Conservation (phyloP, 805 yeast species). For the Kregervanrija pseudodelftensis region DNA sequence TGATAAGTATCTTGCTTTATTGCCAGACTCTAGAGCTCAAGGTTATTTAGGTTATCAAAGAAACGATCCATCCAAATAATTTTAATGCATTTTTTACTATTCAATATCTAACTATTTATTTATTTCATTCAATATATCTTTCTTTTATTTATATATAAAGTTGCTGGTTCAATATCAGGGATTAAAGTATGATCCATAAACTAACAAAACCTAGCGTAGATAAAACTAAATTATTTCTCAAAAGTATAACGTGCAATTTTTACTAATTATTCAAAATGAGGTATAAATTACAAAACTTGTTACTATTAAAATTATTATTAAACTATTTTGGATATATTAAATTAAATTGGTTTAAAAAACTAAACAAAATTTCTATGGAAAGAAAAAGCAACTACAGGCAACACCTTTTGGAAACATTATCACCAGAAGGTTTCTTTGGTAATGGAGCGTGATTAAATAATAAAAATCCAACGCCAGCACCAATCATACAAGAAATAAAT, state of each 20-base stretch:
- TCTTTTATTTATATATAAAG: not conserved
- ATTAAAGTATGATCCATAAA: too few species aligned
- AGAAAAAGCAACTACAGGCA: slow-evolving; percentile 7
- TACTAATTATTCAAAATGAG: too few species aligned
- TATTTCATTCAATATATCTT: not conserved
- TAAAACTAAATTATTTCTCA: too few species aligned
- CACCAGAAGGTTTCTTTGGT: slow-evolving; percentile 4
- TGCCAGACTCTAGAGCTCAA: slow-evolving; percentile 58
- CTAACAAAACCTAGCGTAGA: too few species aligned
- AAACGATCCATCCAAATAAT: slow-evolving; percentile 73
- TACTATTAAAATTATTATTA: not conserved
- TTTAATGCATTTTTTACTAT: not conserved
- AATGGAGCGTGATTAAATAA: slow-evolving; percentile 9
- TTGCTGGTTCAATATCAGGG: too few species aligned
- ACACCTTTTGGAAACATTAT: slow-evolving; percentile 13
- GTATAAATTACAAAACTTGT: not conserved
- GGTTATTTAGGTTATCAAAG: slow-evolving; percentile 84
- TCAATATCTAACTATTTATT: not conserved
- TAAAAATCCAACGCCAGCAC: slow-evolving; percentile 14
- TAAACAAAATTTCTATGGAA: not conserved
- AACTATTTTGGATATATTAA: not conserved
- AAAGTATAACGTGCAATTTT: too few species aligned
- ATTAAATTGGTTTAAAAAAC: not conserved
- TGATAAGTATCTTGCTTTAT: slow-evolving; percentile 68
- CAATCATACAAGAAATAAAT: slow-evolving; percentile 15